Evolutionary conservation across 805 yeast genomes (phyloP), one percentile per base, ranked within the genome.

Genomic region (Wickerhamiella bombiphila): DNA sequence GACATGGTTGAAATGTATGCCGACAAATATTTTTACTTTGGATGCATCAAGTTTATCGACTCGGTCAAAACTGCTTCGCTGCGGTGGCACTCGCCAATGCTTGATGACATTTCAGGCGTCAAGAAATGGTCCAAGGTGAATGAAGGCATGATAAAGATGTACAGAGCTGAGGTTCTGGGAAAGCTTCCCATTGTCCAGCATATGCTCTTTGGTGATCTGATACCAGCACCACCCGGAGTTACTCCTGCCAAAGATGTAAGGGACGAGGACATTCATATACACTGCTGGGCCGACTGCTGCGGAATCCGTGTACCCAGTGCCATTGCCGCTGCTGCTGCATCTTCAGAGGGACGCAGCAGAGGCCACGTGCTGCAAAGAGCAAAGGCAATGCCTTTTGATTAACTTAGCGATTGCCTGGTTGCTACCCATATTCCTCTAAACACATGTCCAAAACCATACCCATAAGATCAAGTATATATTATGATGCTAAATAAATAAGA

Each of bases 221-320:
- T 86, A 14, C 57, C 56, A 14, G 82, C 86, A 29, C 95, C 95
- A 1, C 79, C 71, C 8, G 85, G 82, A 0, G 63, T 81, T 0
- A 56, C 72, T 1, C 41, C 48, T 5, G 48, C 52, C 5, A 34
- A 35, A n/a, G 40, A 34, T 9, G 46, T 41, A 2, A 45, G 48
- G 5, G 52, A 43, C 55, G 33, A 59, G 9, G 55, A 53, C 18
- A 62, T 58, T 22, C 65, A 66, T 45, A 60, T 58, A 6, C 70
- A 66, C 40, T 54, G 51, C 18, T 91, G 94, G 94, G 97, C 94
- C 6, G 97, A 91, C 55, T 91, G 98, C 53, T 91, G 98, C 62
- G 98, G 98, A 5, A 91, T 91, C 36, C 81, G 82, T 53, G 70
- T 91, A 2, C 98, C 98, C 0, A 83, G 95, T 59, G 95, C 96